Evolutionary conservation across 192 early-diverging fungal genomes (phyloP), one percentile per base, ranked within the genome.

Genomic region (Gonapodya prolifera): DNA sequence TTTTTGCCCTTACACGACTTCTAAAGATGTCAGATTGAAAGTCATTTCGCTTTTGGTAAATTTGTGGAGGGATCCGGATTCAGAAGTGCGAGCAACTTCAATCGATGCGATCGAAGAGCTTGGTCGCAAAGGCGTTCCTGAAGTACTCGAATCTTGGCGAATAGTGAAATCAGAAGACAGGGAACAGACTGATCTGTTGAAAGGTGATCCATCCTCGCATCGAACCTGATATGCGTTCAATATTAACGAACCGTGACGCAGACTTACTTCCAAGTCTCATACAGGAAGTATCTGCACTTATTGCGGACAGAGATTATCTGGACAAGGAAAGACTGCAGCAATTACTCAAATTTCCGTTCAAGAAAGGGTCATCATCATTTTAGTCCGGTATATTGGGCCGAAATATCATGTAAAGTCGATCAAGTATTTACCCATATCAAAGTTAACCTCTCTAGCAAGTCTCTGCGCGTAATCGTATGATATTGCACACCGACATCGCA

Each of bases 401-500:
- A 61, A 71, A 85, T 69, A 76, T 80, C 82, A 36, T 32, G 75
- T 77, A 87, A 89, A 32, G 79, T 94, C 89, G 80, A 91, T 89
- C 1, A 95, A 85, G 77, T 91, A 98, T 70, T 92, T 90, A 34
- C 89, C 88, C 75, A 99, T 83, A 31, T 97, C 94, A 85, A 98
- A 98, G 73, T 89, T 85, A 18, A 98, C 89, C 69, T 89, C 89
- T 45, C 87, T 87, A 1, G 92, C 89, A 1, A 99, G 84, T 0
- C 80, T 79, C 34, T 91, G 82, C 33, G 96, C 90, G 69, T 91
- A 84, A 33, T 95, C 94, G 77, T 90, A 92, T 70, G 91, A 91
- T 0, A 93, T 92, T 79, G 94, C 96, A 82, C 94, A 95, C 80
- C 94, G 94, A 83, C 89, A 95, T 78, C 92, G 95, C 33, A 93